Evolutionary conservation across 2,329 filamentous ascomycete species (phyloP).

Genomic region (Aciculosporium take): DNA sequence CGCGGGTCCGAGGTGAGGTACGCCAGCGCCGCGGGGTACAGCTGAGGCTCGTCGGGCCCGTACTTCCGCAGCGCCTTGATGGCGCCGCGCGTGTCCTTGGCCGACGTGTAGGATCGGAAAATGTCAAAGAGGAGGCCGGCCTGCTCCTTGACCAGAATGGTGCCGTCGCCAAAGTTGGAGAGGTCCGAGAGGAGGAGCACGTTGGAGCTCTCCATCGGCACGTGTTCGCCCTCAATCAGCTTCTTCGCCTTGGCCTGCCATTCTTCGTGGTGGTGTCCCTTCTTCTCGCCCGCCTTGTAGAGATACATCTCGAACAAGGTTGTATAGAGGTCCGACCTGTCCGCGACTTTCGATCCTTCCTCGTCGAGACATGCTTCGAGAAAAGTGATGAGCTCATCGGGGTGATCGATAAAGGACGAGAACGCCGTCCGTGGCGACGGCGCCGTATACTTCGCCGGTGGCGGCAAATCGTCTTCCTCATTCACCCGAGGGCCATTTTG

Average conservation of each 20-base stretch:
- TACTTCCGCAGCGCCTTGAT: slow-evolving; percentile 86
- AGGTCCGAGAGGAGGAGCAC: slow-evolving; percentile 85
- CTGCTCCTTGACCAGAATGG: slow-evolving; percentile 83
- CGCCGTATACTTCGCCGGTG: slow-evolving; percentile 50
- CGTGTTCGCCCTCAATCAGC: slow-evolving; percentile 66
- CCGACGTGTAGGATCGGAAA: slow-evolving; percentile 87
- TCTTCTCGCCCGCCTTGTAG: slow-evolving; percentile 68
- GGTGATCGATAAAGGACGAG: slow-evolving; percentile 89
- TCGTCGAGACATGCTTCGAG: slow-evolving; percentile 75
- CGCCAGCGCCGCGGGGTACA: slow-evolving; percentile 82
- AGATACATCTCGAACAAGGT: slow-evolving; percentile 98
- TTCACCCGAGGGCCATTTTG: slow-evolving; percentile 39
- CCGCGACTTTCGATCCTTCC: slow-evolving; percentile 52
- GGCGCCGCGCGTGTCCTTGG: slow-evolving; percentile 79
- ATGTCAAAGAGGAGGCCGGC: slow-evolving; percentile 88
- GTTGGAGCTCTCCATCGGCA: slow-evolving; percentile 87
- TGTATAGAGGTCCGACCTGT: slow-evolving; percentile 79
- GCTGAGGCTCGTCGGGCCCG: slow-evolving; percentile 74
- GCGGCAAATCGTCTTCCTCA: slow-evolving; percentile 28
- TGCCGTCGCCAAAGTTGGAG: slow-evolving; percentile 79
- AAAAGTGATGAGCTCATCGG: slow-evolving; percentile 82
- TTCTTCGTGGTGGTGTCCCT: slow-evolving; percentile 47
- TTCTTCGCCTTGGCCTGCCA: slow-evolving; percentile 89
- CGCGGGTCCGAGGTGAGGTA: slow-evolving; percentile 81
- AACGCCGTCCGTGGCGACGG: slow-evolving; percentile 83